phyloP scores from a whole-genome alignment of 1,139 yeast genomes.

The Diutina mesorugosa region DNA sequence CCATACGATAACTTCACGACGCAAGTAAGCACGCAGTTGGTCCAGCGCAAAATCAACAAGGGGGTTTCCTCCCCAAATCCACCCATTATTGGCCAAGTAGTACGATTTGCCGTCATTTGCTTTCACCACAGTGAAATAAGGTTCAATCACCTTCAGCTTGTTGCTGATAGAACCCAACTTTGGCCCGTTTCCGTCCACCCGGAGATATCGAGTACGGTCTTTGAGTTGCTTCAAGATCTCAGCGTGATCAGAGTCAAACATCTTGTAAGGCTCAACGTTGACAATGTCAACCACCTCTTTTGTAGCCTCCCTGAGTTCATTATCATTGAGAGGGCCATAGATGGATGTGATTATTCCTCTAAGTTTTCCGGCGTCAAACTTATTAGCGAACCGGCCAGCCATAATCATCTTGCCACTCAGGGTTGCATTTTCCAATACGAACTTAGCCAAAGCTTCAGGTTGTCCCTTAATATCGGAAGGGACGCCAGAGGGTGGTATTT shows the following conservation, averaged over 20 bases:
- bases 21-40: constrained; percentile 64
- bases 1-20: constrained; percentile 95
- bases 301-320: constrained; percentile 23
- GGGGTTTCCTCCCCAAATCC: constrained; percentile 98
- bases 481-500: constrained; percentile 15
- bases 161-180: constrained; percentile 49
- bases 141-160: constrained; percentile 59
- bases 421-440: constrained; percentile 21
- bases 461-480: constrained; percentile 24
- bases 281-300: constrained; percentile 57
- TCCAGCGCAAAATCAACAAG: constrained; percentile 83
- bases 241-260: constrained; percentile 59
- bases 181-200: constrained; percentile 76
- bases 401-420: constrained; percentile 13
- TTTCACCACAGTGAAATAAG: constrained; percentile 70
- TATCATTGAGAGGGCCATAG: constrained; percentile 18
- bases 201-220: constrained; percentile 62
- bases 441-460: constrained; percentile 30
- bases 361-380: constrained; percentile 36
- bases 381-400: constrained; percentile 36
- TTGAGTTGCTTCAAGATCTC: constrained; percentile 55
- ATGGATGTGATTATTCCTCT: constrained; percentile 28
- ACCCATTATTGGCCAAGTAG: constrained; percentile 89
- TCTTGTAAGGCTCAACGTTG: constrained; percentile 59
- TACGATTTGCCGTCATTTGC: constrained; percentile 39